Conservation (phyloP, 163 green algal genomes). For the Volvox carteri region DNA sequence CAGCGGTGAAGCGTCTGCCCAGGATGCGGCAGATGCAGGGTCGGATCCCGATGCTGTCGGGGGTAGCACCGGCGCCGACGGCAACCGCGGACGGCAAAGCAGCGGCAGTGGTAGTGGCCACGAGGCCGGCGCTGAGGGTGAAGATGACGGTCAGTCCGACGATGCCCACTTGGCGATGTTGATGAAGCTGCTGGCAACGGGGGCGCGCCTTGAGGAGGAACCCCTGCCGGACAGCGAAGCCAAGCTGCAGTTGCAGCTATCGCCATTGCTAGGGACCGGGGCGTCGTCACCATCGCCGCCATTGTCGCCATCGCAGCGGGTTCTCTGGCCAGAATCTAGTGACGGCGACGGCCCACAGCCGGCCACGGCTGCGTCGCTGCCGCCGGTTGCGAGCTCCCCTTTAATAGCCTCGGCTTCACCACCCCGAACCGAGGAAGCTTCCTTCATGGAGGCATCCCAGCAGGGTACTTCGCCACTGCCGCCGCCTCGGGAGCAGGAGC, state of each 20-base stretch:
- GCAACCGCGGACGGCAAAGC: neutral
- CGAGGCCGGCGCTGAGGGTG: conserved; percentile 13
- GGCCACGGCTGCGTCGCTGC: no score
- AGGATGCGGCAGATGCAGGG: no score
- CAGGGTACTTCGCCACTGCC: neutral
- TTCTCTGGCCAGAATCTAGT: no score
- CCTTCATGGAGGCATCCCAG: no score
- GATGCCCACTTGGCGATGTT: conserved; percentile 42
- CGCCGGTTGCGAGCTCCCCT: no score
- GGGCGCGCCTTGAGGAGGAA: conserved; percentile 33
- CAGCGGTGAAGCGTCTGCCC: no score
- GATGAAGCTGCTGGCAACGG: conserved; percentile 49
- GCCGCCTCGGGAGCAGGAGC: neutral
- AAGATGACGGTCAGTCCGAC: conserved; percentile 29
- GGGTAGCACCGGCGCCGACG: no score
- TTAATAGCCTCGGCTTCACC: no score
- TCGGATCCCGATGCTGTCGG: no score
- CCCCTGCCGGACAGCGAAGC: conserved; percentile 48
- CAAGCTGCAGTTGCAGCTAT: conserved; percentile 17
- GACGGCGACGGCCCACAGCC: no score
- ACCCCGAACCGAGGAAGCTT: no score
- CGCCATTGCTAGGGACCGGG: neutral
- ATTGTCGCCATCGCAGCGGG: neutral
- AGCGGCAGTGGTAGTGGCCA: conserved; percentile 12
- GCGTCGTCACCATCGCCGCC: neutral